Conservation (phyloP, 116 monocot species). For the Papilionanthe hybrid region DNA sequence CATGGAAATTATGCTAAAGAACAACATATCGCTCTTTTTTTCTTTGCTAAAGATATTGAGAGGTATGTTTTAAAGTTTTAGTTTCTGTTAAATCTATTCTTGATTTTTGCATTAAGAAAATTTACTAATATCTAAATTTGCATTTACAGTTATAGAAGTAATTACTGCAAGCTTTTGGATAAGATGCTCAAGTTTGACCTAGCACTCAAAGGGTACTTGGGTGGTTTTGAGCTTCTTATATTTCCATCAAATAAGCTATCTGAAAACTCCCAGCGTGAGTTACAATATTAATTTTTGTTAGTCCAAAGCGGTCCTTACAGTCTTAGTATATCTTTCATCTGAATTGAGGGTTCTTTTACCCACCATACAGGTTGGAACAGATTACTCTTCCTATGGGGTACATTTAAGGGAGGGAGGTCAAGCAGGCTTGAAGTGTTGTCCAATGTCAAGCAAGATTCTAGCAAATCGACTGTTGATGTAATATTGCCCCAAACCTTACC, state of each 20-base stretch:
- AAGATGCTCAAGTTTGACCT: slow-evolving; percentile 66
- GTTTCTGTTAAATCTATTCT: not conserved
- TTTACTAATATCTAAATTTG: slow-evolving; percentile 2
- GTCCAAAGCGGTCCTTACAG: not conserved
- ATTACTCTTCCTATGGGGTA: slow-evolving; percentile 45
- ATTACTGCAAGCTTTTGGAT: slow-evolving; percentile 67
- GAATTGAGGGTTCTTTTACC: not conserved
- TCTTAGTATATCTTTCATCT: not conserved
- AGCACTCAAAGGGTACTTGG: slow-evolving; percentile 70
- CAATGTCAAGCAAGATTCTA: slow-evolving; percentile 10
- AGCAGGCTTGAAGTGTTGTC: slow-evolving; percentile 11
- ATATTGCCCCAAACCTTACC: not conserved
- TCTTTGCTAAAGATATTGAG: slow-evolving; percentile 84
- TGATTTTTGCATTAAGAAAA: slow-evolving; percentile 9
- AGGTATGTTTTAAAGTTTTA: slow-evolving; percentile 70
- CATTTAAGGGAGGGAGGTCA: slow-evolving; percentile 27
- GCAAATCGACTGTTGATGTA: not conserved
- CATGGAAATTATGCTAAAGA: slow-evolving; percentile 41
- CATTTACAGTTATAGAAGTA: slow-evolving; percentile 56
- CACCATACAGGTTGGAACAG: slow-evolving; percentile 45
- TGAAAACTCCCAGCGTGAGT: slow-evolving; percentile 57
- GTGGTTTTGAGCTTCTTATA: slow-evolving; percentile 74
- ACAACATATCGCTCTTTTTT: slow-evolving; percentile 80
- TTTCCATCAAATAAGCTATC: slow-evolving; percentile 77
- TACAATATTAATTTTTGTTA: slow-evolving; percentile 14